Conservation (phyloP, 106 monocot species). For the Allium fistulosum region DNA sequence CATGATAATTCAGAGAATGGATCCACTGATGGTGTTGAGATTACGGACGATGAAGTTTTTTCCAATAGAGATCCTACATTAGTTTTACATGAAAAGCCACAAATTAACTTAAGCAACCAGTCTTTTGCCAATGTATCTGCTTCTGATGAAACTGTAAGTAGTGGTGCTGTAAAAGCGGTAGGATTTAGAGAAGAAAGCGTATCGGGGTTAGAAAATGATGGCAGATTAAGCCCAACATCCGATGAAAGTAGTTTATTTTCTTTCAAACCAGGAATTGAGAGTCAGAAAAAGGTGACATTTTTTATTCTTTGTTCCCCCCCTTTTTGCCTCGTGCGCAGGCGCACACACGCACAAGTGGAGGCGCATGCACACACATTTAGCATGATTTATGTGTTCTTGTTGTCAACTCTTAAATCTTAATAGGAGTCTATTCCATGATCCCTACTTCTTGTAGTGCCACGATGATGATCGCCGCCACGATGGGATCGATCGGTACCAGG, state of each 20-base stretch:
- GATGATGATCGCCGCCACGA: no score
- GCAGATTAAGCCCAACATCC: constrained; percentile 19
- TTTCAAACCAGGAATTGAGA: constrained; percentile 52
- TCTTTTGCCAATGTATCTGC: constrained; percentile 9
- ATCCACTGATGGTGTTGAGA: constrained; percentile 15
- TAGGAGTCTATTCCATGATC: no score
- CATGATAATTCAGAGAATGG: constrained; percentile 12
- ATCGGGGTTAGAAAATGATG: constrained; percentile 22
- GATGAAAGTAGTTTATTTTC: constrained; percentile 64
- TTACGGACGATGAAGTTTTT: constrained; percentile 31
- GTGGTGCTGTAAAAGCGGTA: constrained; percentile 18
- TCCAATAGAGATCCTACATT: constrained; percentile 71
- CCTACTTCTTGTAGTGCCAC: no score
- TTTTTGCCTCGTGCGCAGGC: no score
- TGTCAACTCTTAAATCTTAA: no score
- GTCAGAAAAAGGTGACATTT: constrained; percentile 46
- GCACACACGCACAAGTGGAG: no score
- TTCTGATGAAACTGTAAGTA: constrained; percentile 16
- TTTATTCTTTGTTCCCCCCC: no score
- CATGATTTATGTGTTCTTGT: no score
- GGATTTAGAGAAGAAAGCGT: constrained; percentile 11
- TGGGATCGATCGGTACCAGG: no score
- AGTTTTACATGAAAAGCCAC: constrained; percentile 58
- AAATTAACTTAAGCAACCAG: constrained; percentile 12
- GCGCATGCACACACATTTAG: no score